Evolutionary conservation across 192 early-diverging fungal species (phyloP).

Genomic region (Coemansia sp.): DNA sequence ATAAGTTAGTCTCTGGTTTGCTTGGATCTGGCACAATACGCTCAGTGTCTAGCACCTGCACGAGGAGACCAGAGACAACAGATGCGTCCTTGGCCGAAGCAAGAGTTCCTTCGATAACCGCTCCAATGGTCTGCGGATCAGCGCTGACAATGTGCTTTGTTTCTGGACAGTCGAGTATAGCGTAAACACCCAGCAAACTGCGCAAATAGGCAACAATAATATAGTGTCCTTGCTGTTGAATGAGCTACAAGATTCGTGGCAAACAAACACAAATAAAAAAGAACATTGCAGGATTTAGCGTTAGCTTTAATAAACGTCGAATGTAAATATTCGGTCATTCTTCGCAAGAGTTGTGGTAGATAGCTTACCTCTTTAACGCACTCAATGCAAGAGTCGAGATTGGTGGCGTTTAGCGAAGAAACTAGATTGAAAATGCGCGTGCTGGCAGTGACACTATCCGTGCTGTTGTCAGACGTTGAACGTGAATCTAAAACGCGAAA

Average conservation of each 20-base stretch:
- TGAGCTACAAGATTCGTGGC: slow-evolving; percentile 29
- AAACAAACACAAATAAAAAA: not conserved
- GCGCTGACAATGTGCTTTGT: slow-evolving; percentile 31
- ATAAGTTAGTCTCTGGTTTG: not conserved
- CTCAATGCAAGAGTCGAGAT: slow-evolving; percentile 34
- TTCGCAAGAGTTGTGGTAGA: not conserved
- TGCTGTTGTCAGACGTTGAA: not conserved
- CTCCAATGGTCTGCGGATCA: slow-evolving; percentile 24
- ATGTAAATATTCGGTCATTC: not conserved
- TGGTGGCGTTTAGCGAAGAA: slow-evolving; percentile 26
- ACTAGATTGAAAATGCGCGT: slow-evolving; percentile 29
- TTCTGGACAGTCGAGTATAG: slow-evolving; percentile 30
- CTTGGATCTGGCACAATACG: not conserved
- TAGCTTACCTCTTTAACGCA: slow-evolving; percentile 42
- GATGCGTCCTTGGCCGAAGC: slow-evolving; percentile 18
- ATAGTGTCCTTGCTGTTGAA: slow-evolving; percentile 28
- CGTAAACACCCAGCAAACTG: slow-evolving; percentile 46
- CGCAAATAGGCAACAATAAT: slow-evolving; percentile 38
- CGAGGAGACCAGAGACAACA: slow-evolving; percentile 18
- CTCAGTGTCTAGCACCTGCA: slow-evolving; percentile 28
- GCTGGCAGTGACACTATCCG: slow-evolving; percentile 13
- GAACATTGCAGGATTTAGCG: no score
- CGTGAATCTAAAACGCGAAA: slow-evolving; percentile 24
- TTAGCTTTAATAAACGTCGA: not conserved
- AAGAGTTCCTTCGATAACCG: slow-evolving; percentile 44